Conservation (phyloP, 2,329 filamentous ascomycete genomes). For the Capronia coronata region DNA sequence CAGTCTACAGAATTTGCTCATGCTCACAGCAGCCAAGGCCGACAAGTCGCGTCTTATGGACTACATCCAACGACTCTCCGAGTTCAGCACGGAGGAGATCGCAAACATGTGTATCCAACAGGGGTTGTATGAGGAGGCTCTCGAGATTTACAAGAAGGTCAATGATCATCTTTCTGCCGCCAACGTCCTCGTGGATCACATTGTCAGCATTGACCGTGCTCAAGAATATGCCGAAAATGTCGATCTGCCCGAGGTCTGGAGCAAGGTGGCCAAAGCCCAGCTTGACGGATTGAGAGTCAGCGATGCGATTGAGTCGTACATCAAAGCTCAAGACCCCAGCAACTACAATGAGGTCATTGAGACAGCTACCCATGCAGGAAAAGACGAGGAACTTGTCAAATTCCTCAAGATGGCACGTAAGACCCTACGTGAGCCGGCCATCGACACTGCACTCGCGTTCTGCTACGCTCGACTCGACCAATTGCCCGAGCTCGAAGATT, state of each 20-base stretch:
- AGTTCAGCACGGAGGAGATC: constrained; percentile 88
- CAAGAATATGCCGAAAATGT: constrained; percentile 94
- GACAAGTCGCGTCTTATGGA: constrained; percentile 93
- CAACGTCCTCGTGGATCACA: constrained; percentile 87
- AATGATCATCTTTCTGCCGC: constrained; percentile 79
- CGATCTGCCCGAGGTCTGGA: constrained; percentile 93
- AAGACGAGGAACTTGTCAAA: constrained; percentile 96
- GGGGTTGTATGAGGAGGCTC: constrained; percentile 91
- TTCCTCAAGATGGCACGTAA: constrained; percentile 96
- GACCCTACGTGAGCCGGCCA: constrained; percentile 84
- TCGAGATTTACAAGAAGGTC: constrained; percentile 98
- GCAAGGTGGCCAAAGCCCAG: constrained; percentile 95
- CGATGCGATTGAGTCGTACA: constrained; percentile 94
- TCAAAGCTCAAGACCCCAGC: constrained; percentile 83
- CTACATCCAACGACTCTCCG: constrained; percentile 86
- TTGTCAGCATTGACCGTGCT: constrained; percentile 95
- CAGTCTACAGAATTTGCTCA: constrained; percentile 89
- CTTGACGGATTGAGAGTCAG: constrained; percentile 87
- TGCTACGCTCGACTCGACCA: constrained; percentile 88
- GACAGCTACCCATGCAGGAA: constrained; percentile 86
- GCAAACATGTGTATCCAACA: constrained; percentile 89
- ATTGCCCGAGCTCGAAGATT: constrained; percentile 89
- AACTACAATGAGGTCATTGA: constrained; percentile 97
- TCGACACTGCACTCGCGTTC: constrained; percentile 92
- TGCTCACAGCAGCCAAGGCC: constrained; percentile 93